Conservation (phyloP, 148 eudicot species). For the Vaccinium myrtillus region DNA sequence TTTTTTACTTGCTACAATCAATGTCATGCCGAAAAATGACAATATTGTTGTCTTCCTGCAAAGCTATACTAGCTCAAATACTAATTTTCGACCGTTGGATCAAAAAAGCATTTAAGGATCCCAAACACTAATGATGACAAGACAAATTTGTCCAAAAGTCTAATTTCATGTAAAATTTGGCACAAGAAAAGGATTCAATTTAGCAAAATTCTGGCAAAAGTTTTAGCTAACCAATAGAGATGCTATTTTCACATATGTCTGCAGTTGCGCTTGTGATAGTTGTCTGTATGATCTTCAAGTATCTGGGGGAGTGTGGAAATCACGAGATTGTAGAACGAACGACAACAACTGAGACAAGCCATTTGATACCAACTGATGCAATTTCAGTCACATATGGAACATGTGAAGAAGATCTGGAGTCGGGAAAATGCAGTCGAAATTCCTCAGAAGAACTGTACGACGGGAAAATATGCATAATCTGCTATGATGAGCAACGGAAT, state of each 20-base stretch:
- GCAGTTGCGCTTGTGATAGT: constrained; percentile 13
- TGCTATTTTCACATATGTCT: not conserved
- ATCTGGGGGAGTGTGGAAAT: constrained; percentile 21
- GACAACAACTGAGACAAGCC: constrained; percentile 24
- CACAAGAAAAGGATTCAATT: too few species aligned
- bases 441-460: constrained; percentile 48
- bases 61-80: too few species aligned
- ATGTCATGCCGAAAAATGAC: not conserved
- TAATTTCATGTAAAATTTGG: too few species aligned
- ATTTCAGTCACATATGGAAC: constrained; percentile 30
- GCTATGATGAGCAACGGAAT: constrained; percentile 37
- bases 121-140: too few species aligned
- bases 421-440: constrained; percentile 18
- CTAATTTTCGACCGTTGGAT: too few species aligned
- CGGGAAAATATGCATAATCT: constrained; percentile 45
- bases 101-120: too few species aligned
- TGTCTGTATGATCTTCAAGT: constrained; percentile 19
- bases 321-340: not conserved
- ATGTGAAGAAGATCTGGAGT: constrained; percentile 34
- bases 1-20: too few species aligned
- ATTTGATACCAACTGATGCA: constrained; percentile 26
- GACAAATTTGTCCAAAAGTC: too few species aligned
- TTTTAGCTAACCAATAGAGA: not conserved
- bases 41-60: too few species aligned
- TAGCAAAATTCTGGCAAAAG: not conserved